These are phyloP conservation scores for Mycena metata DNA, from an alignment of 768 basidiomycete species.

Conservation along the genomic window DNA sequence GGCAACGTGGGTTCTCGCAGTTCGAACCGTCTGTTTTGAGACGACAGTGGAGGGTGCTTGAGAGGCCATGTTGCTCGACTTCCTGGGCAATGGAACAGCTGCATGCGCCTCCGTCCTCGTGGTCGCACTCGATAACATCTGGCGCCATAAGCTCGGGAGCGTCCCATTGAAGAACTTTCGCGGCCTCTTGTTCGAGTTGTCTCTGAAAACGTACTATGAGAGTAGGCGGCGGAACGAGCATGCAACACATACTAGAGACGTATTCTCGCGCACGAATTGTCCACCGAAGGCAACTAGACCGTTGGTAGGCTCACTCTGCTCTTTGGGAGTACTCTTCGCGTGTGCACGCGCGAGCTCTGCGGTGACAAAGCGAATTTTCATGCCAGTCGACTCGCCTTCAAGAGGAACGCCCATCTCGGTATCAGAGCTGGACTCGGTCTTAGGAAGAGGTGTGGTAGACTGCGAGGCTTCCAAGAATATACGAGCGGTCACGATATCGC, in stretches of 20 bases:
- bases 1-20: conserved; percentile 41
- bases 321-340: conserved; percentile 35
- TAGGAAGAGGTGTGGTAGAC: not conserved
- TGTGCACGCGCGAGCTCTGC: conserved; percentile 38
- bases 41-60: conserved; percentile 45
- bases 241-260: conserved; percentile 37
- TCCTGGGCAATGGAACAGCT: conserved; percentile 43
- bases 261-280: conserved; percentile 38
- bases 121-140: conserved; percentile 32
- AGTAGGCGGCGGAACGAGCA: too few relatives aligned
- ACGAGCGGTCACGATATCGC: conserved; percentile 36
- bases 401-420: too few relatives aligned
- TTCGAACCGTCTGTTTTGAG: conserved; percentile 40
- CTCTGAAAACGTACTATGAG: too few relatives aligned
- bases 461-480: not conserved
- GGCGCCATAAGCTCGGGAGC: conserved; percentile 10
- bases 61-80: conserved; percentile 42
- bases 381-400: conserved; percentile 8
- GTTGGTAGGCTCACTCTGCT: conserved; percentile 34
- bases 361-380: conserved; percentile 40
- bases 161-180: conserved; percentile 35
- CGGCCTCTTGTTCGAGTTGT: conserved; percentile 38
- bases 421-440: not conserved
- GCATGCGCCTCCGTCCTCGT: conserved; percentile 30
- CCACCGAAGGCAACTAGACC: conserved; percentile 43